Evolutionary conservation across 73 alveolate genomes (phyloP), one percentile per base, ranked within the genome.

Genomic region (Symbiodinium pilosum): DNA sequence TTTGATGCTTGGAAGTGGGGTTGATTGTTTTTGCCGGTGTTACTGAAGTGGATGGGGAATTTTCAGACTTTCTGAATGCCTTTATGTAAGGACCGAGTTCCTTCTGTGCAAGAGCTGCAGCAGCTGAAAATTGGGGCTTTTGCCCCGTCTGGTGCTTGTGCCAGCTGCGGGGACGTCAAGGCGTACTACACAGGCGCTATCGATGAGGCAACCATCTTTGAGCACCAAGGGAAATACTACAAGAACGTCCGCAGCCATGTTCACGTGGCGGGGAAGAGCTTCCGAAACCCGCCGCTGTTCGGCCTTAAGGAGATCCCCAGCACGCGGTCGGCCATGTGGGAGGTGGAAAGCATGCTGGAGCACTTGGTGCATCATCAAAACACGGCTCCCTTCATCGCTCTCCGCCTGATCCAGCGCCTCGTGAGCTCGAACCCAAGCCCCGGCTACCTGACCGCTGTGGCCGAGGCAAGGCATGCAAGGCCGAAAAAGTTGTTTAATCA

Each of bases 201-300:
- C 34, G 39, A 39, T 59, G 92, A 92, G 43, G 92, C 89, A 21
- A 92, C 98, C 59, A 38, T 92, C 83, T 92, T 92, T 43, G 98
- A 92, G 83, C 44, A 92, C 51, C 56, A 92, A 39, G 92, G 92
- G 92, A 92, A 41, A 30, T 92, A 1, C 98, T 75, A n/a, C 92
- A 83, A 87, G 56, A 92, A 92, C 59, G 51, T 73, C 41, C 84
- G 52, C 21, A 75, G 92, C 40, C 87, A 64, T 44, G 95, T 89
- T 18, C 41, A 39, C 24, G 98, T 92, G 39, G 91, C 83, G 26
- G 98, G 43, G 64, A 73, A 92, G 38, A 69, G 92, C 84, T 92
- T 92, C 98, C 51, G 98, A 36, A 92, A 92, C 59, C 98, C 98
- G 9, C 98, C 98, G 11, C 56, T 75, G 36, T 39, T 92, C 43